Evolutionary conservation across 2,329 filamentous ascomycete genomes (phyloP), one percentile per base, ranked within the genome.

Genomic region (Aspergillus ruber): DNA sequence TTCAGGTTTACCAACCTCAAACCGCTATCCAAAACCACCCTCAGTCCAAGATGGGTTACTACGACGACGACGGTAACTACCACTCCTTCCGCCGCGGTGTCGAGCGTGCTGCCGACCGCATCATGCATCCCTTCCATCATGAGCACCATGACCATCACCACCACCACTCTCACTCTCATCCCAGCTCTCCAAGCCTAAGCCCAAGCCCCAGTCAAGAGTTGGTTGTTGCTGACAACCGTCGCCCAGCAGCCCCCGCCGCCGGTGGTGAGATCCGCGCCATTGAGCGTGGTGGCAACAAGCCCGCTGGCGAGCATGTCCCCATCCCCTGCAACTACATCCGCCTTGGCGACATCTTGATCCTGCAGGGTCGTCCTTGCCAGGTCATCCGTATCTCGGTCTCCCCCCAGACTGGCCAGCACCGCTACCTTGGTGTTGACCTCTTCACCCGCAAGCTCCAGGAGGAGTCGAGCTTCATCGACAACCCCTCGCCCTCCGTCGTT

Each of bases 381-480:
- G 91, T 98, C 74, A 98, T 98, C 81, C 91, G 91, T 72, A 96
- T 98, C 85, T 95, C 90, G 61, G 95, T 90, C 75, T 97, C 91
- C 49, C 82, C 88, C 60, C 91, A 95, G 79, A 98, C 93, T 54
- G 93, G 93, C 73, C 93, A 98, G 83, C 91, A 98, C 85, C 88
- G 93, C 71, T 98, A 97, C 83, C 88, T 98, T 56, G 93, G 93
- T 83, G 93, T 98, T 61, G 93, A 98, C 75, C 87, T 98, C 67
- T 98, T 98, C 88, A 96, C 90, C 81, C 95, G 95, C 83, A 89
- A 97, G 80, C 83, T 98, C 59, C 90, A 97, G 69, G 93, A 98
- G 79, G 93, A 98, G 85, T 95, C 89, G 49, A 91, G 86, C 65
- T 96, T 95, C 78, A 84, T 97, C 77, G 90, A 88, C 76, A 94